These are phyloP conservation scores for Acanthamoeba castellanii DNA, from an alignment of 208 protist species.

Conservation along the genomic window DNA sequence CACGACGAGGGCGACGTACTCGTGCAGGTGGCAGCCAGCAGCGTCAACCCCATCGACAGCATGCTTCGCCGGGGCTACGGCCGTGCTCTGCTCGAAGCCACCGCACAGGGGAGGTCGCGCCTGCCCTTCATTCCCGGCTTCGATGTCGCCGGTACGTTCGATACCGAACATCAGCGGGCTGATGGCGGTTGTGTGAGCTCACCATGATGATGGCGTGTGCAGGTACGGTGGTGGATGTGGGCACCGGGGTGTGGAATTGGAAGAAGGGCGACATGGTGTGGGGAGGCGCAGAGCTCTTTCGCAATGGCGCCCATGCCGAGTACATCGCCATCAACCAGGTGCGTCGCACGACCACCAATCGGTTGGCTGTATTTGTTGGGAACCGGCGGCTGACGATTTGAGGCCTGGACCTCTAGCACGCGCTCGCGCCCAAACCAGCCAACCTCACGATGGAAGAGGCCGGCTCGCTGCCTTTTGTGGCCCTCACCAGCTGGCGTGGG, in stretches of 20 bases:
- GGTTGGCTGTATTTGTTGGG: neutral
- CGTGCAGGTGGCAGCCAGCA: constrained; percentile 32
- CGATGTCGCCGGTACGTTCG: neutral
- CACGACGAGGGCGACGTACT: constrained; percentile 65
- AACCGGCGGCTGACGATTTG: neutral
- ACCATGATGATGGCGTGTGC: neutral
- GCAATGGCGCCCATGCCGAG: constrained; percentile 52
- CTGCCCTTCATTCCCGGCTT: constrained; percentile 57
- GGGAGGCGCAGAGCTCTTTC: constrained; percentile 39
- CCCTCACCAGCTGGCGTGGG: constrained; percentile 37
- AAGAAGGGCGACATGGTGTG: constrained; percentile 69
- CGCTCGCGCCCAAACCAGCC: neutral
- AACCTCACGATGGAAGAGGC: constrained; percentile 55
- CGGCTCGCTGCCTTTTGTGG: constrained; percentile 50
- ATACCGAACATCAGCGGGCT: neutral
- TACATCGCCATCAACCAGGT: constrained; percentile 69
- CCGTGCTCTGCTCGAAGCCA: constrained; percentile 38
- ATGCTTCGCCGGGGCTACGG: constrained; percentile 61
- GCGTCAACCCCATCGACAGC: constrained; percentile 68
- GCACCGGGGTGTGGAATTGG: constrained; percentile 62
- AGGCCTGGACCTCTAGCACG: neutral
- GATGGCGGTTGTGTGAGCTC: neutral
- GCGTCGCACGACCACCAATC: neutral
- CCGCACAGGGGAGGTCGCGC: neutral
- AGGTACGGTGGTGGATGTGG: constrained; percentile 57